Evolutionary conservation across 345 rosid species (phyloP).

Genomic region (Tarenaya hassleriana): DNA sequence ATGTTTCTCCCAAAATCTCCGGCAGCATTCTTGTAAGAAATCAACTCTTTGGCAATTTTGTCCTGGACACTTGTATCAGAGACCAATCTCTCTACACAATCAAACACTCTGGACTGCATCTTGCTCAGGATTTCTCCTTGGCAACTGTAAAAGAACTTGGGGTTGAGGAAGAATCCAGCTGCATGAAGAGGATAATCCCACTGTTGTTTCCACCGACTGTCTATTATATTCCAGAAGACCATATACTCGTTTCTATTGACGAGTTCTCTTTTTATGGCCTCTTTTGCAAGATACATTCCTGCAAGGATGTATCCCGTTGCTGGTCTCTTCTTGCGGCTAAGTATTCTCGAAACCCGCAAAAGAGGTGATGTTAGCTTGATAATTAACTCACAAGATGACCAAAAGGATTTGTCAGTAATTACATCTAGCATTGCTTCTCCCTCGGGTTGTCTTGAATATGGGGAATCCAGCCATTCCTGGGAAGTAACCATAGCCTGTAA

Average conservation of each 20-base stretch:
- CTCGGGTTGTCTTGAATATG: slow-evolving; percentile 43
- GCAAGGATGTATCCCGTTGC: slow-evolving; percentile 66
- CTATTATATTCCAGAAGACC: slow-evolving; percentile 59
- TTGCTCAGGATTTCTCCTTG: slow-evolving; percentile 46
- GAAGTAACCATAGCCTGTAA: slow-evolving; percentile 67
- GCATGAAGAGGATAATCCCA: slow-evolving; percentile 55
- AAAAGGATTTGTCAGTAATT: slow-evolving; percentile 48
- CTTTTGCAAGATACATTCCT: slow-evolving; percentile 62
- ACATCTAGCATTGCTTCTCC: slow-evolving; percentile 48
- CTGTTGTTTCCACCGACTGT: slow-evolving; percentile 54
- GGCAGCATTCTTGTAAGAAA: slow-evolving; percentile 46
- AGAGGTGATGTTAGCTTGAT: slow-evolving; percentile 49
- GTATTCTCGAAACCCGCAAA: slow-evolving; percentile 38
- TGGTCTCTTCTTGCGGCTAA: slow-evolving; percentile 46
- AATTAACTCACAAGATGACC: slow-evolving; percentile 52
- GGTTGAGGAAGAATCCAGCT: slow-evolving; percentile 74
- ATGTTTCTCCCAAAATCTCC: slow-evolving; percentile 78
- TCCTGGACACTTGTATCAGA: slow-evolving; percentile 54
- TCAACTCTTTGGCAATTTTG: slow-evolving; percentile 50
- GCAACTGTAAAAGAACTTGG: slow-evolving; percentile 58
- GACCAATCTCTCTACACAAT: slow-evolving; percentile 63
- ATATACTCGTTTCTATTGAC: slow-evolving; percentile 46
- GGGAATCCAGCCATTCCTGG: slow-evolving; percentile 61
- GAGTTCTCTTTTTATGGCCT: slow-evolving; percentile 58
- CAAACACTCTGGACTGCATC: slow-evolving; percentile 49